Percentiles rank a stretch among this genome's conserved stretches.
Evolutionary conservation across 257 asterid genomes (phyloP).

Genomic region (Fraxinus americana): DNA sequence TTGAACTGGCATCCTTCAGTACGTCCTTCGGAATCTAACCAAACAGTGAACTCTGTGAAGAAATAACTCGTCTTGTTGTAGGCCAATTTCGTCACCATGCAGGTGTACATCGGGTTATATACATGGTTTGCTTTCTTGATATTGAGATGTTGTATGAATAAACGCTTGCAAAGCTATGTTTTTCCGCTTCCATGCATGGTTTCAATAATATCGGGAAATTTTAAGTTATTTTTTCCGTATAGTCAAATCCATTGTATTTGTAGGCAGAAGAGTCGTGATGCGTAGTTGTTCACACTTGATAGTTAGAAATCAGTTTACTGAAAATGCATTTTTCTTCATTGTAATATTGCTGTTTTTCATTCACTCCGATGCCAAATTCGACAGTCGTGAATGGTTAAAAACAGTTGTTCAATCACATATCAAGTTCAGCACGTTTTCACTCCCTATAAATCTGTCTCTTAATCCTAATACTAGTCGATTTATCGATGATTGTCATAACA

Average conservation of each 20-base stretch:
- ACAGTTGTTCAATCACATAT: too few species aligned
- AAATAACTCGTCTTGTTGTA: background rate
- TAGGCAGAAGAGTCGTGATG: background rate
- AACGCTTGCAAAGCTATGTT: background rate
- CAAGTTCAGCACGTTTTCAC: too few species aligned
- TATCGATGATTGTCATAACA: too few species aligned
- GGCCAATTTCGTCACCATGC: conserved; percentile 7
- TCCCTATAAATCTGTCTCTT: too few species aligned
- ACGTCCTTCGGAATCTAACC: conserved; percentile 60
- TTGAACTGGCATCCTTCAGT: conserved; percentile 74
- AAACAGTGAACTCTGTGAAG: conserved; percentile 40
- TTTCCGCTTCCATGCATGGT: conserved; percentile 3
- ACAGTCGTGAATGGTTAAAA: too few species aligned
- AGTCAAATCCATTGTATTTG: background rate
- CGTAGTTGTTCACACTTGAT: background rate
- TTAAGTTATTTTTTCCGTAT: background rate
- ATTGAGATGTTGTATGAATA: background rate
- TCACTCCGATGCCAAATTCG: too few species aligned
- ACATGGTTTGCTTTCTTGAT: background rate
- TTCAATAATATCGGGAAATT: conserved; percentile 16
- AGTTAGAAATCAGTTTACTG: background rate
- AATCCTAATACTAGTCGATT: too few species aligned
- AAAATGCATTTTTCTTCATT: background rate
- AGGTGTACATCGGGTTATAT: background rate
- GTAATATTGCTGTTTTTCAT: background rate